These are phyloP conservation scores for Aphanomyces invadans DNA, from an alignment of 352 stramenopile species.

Conservation along the genomic window DNA sequence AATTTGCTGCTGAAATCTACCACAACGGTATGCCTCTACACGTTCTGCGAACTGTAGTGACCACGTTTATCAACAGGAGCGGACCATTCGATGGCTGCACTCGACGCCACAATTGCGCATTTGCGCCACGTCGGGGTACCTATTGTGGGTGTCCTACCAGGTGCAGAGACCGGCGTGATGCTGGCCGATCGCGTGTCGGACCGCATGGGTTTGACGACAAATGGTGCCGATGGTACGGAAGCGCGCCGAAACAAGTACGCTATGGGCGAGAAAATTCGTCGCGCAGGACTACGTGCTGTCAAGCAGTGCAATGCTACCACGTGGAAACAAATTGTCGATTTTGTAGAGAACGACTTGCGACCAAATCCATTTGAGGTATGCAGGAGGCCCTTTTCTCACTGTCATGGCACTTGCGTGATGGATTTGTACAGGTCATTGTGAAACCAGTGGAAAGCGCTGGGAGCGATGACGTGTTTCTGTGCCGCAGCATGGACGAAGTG, in stretches of 20 bases:
- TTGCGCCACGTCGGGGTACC: conserved; percentile 25
- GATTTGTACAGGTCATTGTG: conserved; percentile 84
- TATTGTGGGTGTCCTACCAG: conserved; percentile 80
- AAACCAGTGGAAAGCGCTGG: conserved; percentile 92
- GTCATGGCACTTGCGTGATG: too few relatives aligned
- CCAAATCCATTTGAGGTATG: conserved; percentile 37
- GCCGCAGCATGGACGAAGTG: conserved; percentile 84
- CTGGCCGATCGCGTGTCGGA: conserved; percentile 87
- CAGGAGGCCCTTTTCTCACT: too few relatives aligned
- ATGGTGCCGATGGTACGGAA: conserved; percentile 69
- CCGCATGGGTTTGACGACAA: conserved; percentile 77
- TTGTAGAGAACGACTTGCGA: conserved; percentile 63
- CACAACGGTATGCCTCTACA: conserved; percentile 39
- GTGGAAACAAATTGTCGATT: conserved; percentile 70
- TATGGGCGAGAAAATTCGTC: conserved; percentile 80
- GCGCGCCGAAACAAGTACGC: conserved; percentile 87
- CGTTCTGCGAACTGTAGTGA: not conserved
- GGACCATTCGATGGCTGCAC: conserved; percentile 29
- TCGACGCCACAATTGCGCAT: conserved; percentile 30
- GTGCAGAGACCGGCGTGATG: conserved; percentile 90
- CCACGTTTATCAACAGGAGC: not conserved
- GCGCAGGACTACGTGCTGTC: conserved; percentile 63
- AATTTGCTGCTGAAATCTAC: conserved; percentile 62
- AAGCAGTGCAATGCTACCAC: conserved; percentile 62
- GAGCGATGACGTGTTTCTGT: conserved; percentile 91